A percentile compares a stretch with the other conserved stretches of the same genome.
These are phyloP conservation scores for Apiotrichum domesticum DNA, from an alignment of 1,284 basidiomycete genomes.

Conservation along the genomic window DNA sequence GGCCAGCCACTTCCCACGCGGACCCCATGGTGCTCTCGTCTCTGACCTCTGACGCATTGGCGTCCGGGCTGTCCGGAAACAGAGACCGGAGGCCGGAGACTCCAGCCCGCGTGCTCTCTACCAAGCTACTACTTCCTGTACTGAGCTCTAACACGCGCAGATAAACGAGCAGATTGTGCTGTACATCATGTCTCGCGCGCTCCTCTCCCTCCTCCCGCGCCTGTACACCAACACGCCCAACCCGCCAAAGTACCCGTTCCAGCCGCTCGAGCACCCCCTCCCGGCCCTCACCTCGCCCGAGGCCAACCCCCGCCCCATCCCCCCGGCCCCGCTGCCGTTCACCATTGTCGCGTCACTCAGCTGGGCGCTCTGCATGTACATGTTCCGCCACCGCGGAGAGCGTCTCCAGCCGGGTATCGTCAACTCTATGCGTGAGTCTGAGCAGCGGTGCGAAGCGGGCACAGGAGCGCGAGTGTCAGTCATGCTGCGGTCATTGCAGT, in stretches of 20 bases:
- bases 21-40: too few species aligned
- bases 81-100: too few species aligned
- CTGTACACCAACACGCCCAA: conserved; percentile 39
- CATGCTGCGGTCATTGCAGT: neutral
- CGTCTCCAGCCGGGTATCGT: conserved; percentile 86
- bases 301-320: conserved; percentile 58
- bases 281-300: conserved; percentile 34
- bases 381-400: conserved; percentile 79
- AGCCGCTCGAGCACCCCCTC: conserved; percentile 37
- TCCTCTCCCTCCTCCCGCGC: conserved; percentile 81
- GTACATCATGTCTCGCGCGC: conserved; percentile 83
- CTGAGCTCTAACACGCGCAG: conserved; percentile 18
- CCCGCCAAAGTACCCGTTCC: conserved; percentile 33
- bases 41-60: too few species aligned
- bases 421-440: conserved; percentile 49
- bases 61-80: too few species aligned
- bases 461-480: neutral
- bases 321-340: conserved; percentile 76
- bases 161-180: conserved; percentile 99
- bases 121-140: too few species aligned
- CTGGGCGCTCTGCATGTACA: conserved; percentile 97
- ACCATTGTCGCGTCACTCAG: conserved; percentile 79
- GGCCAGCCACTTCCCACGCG: too few species aligned
- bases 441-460: neutral
- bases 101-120: too few species aligned